Evolutionary conservation across 257 asterid species (phyloP), one percentile per base, ranked within the genome.

Genomic region (Solanum etuberosum): DNA sequence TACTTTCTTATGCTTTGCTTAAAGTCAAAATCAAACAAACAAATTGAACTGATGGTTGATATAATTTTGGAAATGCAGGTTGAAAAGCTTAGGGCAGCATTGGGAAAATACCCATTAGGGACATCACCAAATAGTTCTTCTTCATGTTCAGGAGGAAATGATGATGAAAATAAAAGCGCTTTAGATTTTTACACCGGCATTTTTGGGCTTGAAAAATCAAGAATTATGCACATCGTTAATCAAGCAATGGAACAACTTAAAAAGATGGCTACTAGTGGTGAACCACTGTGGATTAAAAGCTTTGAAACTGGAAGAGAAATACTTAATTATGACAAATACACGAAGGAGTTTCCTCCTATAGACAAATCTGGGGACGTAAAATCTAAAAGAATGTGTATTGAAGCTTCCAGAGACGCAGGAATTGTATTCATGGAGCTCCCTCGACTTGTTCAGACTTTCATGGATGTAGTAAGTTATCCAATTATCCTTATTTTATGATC

Each of bases 241-340:
- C 86, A 87, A 77, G 97, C 95, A 4, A 83, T 90, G 84, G 94
- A 93, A 25, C 98, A 97, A 86, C 90, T 95, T 85, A 89, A 31
- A 86, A 93, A 86, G 89, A 95, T 97, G 98, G 95, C 97, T 15
- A 86, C 92, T 43, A 83, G 61, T 1, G 93, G 93, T 7, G 97
- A 94, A 54, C 99, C 98, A 1, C 34, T 97, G 71, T 97, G 99
- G 99, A 37, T 94, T 9, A 87, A 89, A 87, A 94, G 99, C 91
- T 91, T 90, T 25, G 99, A 95, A 74, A 94, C 93, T 6, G 97
- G 98, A 31, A 95, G 97, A 4, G 97, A 97, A 63, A 94, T 95
- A 77, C 99, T 97, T 21, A 97, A 97, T 85, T 97, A 95, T 38
- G 98, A 97, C 37, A 98, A 94, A 92, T 97, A 95, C 84, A 72